Evolutionary conservation across 2,329 filamentous ascomycete species (phyloP).

Genomic region (Colletotrichum liriopes): DNA sequence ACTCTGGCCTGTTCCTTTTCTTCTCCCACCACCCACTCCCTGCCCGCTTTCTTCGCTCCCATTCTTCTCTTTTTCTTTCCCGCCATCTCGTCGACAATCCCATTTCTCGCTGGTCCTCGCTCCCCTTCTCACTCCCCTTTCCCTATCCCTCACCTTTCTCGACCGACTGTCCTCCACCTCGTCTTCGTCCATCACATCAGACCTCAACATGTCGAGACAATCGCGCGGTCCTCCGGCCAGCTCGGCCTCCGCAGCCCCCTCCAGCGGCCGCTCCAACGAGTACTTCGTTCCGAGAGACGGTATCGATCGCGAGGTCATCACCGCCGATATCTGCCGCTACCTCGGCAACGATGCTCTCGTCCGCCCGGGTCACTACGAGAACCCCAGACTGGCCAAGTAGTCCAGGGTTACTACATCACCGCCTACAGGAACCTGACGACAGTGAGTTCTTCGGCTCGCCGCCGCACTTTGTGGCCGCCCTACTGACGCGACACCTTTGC

Average conservation of each 20-base stretch:
- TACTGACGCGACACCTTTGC: constrained; percentile 27
- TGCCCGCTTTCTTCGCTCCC: constrained; percentile 48
- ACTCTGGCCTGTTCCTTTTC: constrained; percentile 48
- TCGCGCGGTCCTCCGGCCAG: constrained; percentile 53
- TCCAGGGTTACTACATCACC: constrained; percentile 83
- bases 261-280: constrained; percentile 76
- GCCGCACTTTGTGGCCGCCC: neutral
- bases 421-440: constrained; percentile 85
- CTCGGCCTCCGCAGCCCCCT: constrained; percentile 53
- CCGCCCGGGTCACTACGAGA: constrained; percentile 81
- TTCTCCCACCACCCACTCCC: constrained; percentile 49
- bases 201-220: constrained; percentile 58
- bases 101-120: constrained; percentile 46
- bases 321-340: constrained; percentile 87
- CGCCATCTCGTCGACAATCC: constrained; percentile 49
- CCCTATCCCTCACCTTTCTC: constrained; percentile 45
- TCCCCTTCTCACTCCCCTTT: constrained; percentile 45
- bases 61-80: constrained; percentile 50
- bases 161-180: constrained; percentile 36
- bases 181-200: constrained; percentile 38
- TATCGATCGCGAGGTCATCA: constrained; percentile 88
- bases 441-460: constrained; percentile 65
- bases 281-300: constrained; percentile 86
- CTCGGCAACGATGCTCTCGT: constrained; percentile 87
- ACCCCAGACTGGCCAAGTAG: constrained; percentile 71